Base-by-base conservation (phyloP, 2,329 filamentous ascomycete species). In the Orbilia oligospora region DNA sequence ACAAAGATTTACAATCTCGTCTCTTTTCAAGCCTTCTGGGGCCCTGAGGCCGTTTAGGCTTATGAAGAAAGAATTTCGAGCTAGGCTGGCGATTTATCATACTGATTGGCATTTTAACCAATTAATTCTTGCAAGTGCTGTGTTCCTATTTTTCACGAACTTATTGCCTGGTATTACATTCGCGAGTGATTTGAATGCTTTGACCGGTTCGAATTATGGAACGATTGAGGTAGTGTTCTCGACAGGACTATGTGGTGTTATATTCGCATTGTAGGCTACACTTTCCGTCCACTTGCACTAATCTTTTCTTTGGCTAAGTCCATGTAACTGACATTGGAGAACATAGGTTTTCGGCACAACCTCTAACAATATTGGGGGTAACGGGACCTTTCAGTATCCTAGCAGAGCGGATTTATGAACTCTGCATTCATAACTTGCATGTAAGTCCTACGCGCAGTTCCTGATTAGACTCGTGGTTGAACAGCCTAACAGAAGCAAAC, bases 61-160 rank as follows among this genome's bases (percentile, higher is more conserved):
- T 53, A 69, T 82, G 48, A 79, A 80, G 24, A 80, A 75, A 24
- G 81, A 82, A 56, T 58, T 82, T 41, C 53, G 51, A 24, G 80
- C 80, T 0, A 68, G 80, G 9, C 33, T 48, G 1, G 71, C 68
- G 33, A 67, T 81, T 46, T 82, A 81, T 49, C 71, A 77, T 44
- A 82, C 81, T 5, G 81, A 82, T 56, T 82, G 81, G 81, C 77
- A 87, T 22, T 91, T 91, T 83, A 91, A 91, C 81, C 90, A 91
- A 81, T 84, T 91, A 46, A 85, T 91, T 5, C 84, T 91, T 67
- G 89, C 90, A 24, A 90, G 89, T 81, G 88, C 89, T 0, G 87
- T 91, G 33, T 91, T 90, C 83, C 87, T 91, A 76, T 91, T 91
- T 85, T 91, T 91, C 82, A 91, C 89, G 30, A 91, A 91, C 82